Evolutionary conservation across 768 basidiomycete genomes (phyloP).

Genomic region (Kwoniella dejecticola): DNA sequence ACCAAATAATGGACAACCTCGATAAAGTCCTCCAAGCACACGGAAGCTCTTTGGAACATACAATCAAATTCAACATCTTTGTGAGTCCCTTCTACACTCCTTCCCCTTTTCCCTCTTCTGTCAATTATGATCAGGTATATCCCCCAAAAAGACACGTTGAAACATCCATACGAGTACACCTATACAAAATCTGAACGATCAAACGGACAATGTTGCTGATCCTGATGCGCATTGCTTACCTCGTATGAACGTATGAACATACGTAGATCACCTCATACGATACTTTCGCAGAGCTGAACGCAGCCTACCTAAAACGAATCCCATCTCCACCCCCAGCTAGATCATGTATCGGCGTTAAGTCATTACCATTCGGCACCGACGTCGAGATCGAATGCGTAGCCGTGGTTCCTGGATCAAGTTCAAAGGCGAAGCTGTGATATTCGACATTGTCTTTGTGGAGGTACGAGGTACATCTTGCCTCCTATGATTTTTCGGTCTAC

Average conservation of each 20-base stretch:
- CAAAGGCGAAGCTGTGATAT: constrained; percentile 1
- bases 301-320: constrained; percentile 10
- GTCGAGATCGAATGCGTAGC: constrained; percentile 69
- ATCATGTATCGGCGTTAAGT: constrained; percentile 64
- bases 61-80: constrained; percentile 29
- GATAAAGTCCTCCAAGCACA: constrained; percentile 27
- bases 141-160: no score
- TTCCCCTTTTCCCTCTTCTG: no score
- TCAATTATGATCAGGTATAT: no score
- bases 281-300: constrained; percentile 21
- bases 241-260: no score
- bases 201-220: no score
- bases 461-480: no score
- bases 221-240: no score
- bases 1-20: constrained; percentile 31
- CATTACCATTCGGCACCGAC: constrained; percentile 62
- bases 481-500: no score
- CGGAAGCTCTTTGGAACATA: constrained; percentile 21
- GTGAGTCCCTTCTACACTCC: constrained; percentile 12
- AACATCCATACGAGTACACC: no score
- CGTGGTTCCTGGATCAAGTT: background rate
- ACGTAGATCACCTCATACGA: constrained; percentile 33
- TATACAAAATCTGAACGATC: no score
- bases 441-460: no score
- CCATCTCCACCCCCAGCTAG: constrained; percentile 60